Evolutionary conservation across 208 protist species (phyloP).

Genomic region (Angomonas ambiguus): DNA sequence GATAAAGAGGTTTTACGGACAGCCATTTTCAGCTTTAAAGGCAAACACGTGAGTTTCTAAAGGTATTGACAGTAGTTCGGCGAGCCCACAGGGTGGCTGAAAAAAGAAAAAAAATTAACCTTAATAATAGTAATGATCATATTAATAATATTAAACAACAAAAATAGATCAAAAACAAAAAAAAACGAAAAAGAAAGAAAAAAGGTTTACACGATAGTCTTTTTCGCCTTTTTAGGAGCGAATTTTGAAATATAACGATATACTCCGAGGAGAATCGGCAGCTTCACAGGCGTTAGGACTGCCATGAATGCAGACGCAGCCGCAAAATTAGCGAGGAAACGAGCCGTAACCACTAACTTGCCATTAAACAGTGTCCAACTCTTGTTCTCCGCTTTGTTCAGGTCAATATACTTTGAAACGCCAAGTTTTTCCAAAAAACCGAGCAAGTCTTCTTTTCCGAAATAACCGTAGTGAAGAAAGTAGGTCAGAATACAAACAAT

Average conservation of each 20-base stretch:
- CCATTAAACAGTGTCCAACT: conserved; percentile 42
- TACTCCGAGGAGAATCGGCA: conserved; percentile 39
- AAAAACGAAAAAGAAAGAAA: neutral
- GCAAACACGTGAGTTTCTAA: too few species aligned
- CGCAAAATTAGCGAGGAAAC: conserved; percentile 48
- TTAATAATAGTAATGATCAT: conserved; percentile 20
- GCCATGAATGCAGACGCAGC: conserved; percentile 53
- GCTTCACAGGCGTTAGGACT: conserved; percentile 38
- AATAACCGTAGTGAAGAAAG: conserved; percentile 44
- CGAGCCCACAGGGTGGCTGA: too few species aligned
- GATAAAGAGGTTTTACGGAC: too few species aligned
- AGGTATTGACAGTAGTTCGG: too few species aligned
- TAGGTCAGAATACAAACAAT: conserved; percentile 46
- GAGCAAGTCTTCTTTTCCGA: conserved; percentile 46
- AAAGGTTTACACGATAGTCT: too few species aligned
- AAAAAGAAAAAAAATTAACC: neutral
- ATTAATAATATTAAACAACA: conserved; percentile 4
- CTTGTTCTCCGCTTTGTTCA: conserved; percentile 30
- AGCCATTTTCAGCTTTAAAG: too few species aligned
- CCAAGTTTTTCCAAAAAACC: conserved; percentile 35
- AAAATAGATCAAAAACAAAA: conserved; percentile 9
- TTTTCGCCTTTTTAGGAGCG: too few species aligned
- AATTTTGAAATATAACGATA: conserved; percentile 27
- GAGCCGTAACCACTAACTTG: conserved; percentile 30
- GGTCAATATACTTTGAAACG: conserved; percentile 30